Evolutionary conservation across 768 basidiomycete species (phyloP).

Genomic region (Auriculariales sp.): DNA sequence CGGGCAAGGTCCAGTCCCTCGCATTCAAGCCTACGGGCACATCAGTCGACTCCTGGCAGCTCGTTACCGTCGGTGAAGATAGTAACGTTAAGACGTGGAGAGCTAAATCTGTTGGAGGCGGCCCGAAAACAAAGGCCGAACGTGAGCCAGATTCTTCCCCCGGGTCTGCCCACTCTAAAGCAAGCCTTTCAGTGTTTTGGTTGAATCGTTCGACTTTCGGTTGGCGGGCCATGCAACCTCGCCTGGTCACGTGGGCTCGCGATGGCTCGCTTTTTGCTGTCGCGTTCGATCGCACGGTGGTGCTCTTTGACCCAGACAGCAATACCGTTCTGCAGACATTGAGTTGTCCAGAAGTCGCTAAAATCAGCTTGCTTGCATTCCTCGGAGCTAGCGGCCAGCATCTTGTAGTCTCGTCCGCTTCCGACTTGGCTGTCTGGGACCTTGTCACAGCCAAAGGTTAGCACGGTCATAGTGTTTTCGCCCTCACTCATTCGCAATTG

Average conservation of each 20-base stretch:
- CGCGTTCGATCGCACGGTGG: constrained; percentile 47
- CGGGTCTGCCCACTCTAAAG: not conserved
- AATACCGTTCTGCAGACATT: constrained; percentile 47
- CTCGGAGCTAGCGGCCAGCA: constrained; percentile 60
- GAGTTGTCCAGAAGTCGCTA: constrained; percentile 36
- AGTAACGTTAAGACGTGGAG: constrained; percentile 73
- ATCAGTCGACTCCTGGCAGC: constrained; percentile 19
- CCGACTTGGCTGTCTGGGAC: constrained; percentile 58
- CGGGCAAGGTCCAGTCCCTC: constrained; percentile 41
- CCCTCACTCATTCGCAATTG: not conserved
- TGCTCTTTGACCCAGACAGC: constrained; percentile 58
- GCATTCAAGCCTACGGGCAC: constrained; percentile 45
- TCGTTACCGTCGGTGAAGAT: constrained; percentile 68
- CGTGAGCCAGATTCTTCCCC: constrained; percentile 34
- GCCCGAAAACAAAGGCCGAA: constrained; percentile 29
- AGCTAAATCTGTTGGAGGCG: constrained; percentile 29
- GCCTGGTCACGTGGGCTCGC: constrained; percentile 58
- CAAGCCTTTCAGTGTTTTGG: constrained; percentile 50
- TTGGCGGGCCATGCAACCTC: constrained; percentile 55
- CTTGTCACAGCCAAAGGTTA: constrained; percentile 45
- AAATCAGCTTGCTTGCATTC: constrained; percentile 28
- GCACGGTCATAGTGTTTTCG: constrained; percentile 11
- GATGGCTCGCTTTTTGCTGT: constrained; percentile 81
- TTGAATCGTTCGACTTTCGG: constrained; percentile 55
- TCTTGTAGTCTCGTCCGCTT: constrained; percentile 36